phyloP scores from a whole-genome alignment of 2,329 filamentous ascomycete genomes.

The Periconia sp. region DNA sequence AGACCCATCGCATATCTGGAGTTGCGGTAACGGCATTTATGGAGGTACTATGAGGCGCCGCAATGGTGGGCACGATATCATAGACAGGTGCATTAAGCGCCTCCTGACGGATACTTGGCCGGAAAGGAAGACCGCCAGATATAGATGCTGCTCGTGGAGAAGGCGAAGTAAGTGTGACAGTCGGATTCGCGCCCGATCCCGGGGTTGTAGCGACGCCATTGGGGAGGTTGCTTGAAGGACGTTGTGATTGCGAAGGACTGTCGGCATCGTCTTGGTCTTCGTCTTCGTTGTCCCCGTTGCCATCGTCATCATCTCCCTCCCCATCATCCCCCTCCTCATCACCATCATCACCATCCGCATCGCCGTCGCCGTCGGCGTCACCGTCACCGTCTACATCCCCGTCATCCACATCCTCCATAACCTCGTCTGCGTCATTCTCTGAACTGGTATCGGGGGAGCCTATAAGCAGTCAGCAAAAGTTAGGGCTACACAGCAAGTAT shows the following conservation, averaged over 20 bases:
- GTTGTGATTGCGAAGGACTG: slow-evolving; percentile 50
- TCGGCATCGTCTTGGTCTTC: slow-evolving; percentile 55
- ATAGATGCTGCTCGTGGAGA: slow-evolving; percentile 46
- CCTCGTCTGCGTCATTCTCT: slow-evolving; percentile 53
- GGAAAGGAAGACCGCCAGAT: slow-evolving; percentile 51
- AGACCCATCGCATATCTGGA: slow-evolving; percentile 92
- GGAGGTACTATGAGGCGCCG: slow-evolving; percentile 92
- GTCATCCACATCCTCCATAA: slow-evolving; percentile 51
- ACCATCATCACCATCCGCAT: slow-evolving; percentile 47
- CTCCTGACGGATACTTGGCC: slow-evolving; percentile 74
- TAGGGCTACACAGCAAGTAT: background rate
- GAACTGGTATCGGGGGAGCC: slow-evolving; percentile 47
- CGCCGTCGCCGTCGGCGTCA: slow-evolving; percentile 50
- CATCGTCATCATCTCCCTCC: slow-evolving; percentile 49
- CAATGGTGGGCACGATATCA: slow-evolving; percentile 93
- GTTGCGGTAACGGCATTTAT: slow-evolving; percentile 93
- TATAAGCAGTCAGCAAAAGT: slow-evolving; percentile 23
- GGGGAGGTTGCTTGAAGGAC: slow-evolving; percentile 31
- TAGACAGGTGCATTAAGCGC: slow-evolving; percentile 81
- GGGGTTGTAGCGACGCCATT: slow-evolving; percentile 32
- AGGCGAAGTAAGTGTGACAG: slow-evolving; percentile 56
- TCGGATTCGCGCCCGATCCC: slow-evolving; percentile 49
- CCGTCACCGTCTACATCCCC: slow-evolving; percentile 51
- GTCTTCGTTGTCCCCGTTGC: slow-evolving; percentile 49
- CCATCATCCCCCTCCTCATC: slow-evolving; percentile 43